These are phyloP conservation scores for Zymoseptoria pseudotritici DNA, from an alignment of 2,329 filamentous ascomycete genomes.

Conservation along the genomic window DNA sequence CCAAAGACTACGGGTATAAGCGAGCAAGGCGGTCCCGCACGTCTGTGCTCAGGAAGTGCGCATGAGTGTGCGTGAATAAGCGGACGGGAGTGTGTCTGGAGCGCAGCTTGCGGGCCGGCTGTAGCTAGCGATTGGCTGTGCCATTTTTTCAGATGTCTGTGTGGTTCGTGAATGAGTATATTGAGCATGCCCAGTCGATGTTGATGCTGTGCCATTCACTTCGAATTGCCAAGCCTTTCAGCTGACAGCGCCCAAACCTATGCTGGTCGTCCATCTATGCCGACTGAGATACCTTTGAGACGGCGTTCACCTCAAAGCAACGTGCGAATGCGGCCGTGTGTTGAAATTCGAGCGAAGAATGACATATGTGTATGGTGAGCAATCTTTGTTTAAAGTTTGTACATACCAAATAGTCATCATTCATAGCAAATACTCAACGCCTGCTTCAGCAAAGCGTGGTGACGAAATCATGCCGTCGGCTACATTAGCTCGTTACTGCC, in stretches of 20 bases:
- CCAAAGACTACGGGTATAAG: background rate
- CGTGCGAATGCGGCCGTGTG: background rate
- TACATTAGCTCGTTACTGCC: background rate
- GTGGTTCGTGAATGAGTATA: background rate
- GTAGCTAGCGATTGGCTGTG: background rate
- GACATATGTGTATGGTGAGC: background rate
- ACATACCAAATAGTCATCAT: background rate
- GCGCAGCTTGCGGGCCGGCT: background rate
- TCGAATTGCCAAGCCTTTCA: background rate
- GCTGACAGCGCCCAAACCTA: background rate
- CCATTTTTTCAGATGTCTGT: background rate
- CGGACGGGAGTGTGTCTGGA: background rate
- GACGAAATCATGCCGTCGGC: background rate
- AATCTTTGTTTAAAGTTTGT: background rate
- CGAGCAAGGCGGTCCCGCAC: background rate
- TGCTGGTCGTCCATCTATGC: background rate
- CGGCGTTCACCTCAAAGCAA: background rate
- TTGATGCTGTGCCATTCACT: background rate
- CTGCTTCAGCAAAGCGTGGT: background rate
- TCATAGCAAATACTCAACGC: background rate
- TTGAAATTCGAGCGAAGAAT: background rate
- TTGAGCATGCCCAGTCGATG: background rate
- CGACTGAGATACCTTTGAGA: background rate
- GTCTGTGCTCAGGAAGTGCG: background rate
- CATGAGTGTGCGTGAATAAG: background rate